Conservation (phyloP, 1,284 basidiomycete genomes). For the Heliocybe sulcata region DNA sequence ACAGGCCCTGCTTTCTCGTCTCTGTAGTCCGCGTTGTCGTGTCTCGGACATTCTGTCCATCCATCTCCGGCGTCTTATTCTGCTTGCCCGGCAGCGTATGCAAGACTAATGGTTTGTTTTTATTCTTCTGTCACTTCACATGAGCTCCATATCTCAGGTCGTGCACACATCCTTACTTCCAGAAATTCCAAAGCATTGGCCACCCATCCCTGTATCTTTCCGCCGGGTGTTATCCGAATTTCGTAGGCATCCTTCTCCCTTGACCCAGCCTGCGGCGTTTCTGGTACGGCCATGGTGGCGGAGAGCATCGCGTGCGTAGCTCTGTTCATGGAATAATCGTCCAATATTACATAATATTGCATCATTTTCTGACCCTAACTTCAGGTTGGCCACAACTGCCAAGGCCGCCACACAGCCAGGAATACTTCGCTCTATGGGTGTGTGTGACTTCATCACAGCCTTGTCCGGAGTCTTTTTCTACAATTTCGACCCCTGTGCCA, state of each 20-base stretch:
- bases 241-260: conserved; percentile 16
- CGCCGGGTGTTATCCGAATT: conserved; percentile 57
- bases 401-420: too few species aligned
- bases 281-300: neutral
- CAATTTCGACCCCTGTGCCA: neutral
- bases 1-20: conserved; percentile 7
- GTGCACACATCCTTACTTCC: conserved; percentile 34
- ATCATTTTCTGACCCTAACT: too few species aligned
- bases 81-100: conserved; percentile 52
- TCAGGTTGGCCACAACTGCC: too few species aligned
- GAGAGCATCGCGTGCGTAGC: neutral
- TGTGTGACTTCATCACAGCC: too few species aligned
- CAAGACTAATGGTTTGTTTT: conserved; percentile 47
- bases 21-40: conserved; percentile 6
- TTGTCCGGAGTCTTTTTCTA: too few species aligned
- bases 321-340: neutral
- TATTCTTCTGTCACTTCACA: conserved; percentile 38
- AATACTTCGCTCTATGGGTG: too few species aligned
- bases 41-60: too few species aligned
- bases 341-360: neutral
- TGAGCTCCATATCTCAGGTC: neutral
- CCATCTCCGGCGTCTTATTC: conserved; percentile 6
- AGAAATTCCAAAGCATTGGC: conserved; percentile 55
- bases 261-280: neutral
- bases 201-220: conserved; percentile 60